Evolutionary conservation across 2,329 filamentous ascomycete genomes (phyloP), one percentile per base, ranked within the genome.

Genomic region (Xylariaceae sp.): DNA sequence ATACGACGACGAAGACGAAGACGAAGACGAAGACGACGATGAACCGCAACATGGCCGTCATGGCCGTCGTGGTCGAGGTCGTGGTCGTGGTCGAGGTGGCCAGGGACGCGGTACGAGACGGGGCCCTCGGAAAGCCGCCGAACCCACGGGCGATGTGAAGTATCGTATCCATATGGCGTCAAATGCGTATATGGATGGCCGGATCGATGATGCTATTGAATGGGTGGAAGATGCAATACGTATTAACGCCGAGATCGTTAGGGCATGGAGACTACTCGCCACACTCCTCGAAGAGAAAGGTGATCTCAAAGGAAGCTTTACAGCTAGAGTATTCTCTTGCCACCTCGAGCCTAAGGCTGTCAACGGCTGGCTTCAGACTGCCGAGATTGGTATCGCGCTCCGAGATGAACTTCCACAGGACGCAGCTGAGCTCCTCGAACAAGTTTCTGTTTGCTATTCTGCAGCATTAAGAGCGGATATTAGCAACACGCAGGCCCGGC

Each of bases 121-220:
- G 5, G 82, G 82, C 6, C 82, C 82, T 23, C 77, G 83, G 16
- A 85, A 87, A 69, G 82, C 85, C 21, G 86, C 84, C 7, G 88
- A 90, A 69, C 88, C 87, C 14, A 84, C 87, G 40, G 85, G 82
- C 36, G 87, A 92, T 64, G 90, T 92, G 71, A 91, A 88, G 66
- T 78, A 83, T 36, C 79, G 87, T 37, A 79, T 92, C 45, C 81
- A 83, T 43, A 79, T 83, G 67, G 90, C 90, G 3, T 90, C 87
- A 56, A 80, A 87, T 58, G 84, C 86, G 4, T 92, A 87, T 67
- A 79, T 91, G 56, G 78, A 82, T 8, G 79, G 82, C 23, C 79
- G 87, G 17, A 86, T 87, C 61, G 79, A 84, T 4, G 76, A 80
- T 36, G 87, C 89, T 4, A 75, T 86, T 31, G 79, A 81, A 14